Conservation (phyloP, 208 protist species). For the Leptomonas seymouri region DNA sequence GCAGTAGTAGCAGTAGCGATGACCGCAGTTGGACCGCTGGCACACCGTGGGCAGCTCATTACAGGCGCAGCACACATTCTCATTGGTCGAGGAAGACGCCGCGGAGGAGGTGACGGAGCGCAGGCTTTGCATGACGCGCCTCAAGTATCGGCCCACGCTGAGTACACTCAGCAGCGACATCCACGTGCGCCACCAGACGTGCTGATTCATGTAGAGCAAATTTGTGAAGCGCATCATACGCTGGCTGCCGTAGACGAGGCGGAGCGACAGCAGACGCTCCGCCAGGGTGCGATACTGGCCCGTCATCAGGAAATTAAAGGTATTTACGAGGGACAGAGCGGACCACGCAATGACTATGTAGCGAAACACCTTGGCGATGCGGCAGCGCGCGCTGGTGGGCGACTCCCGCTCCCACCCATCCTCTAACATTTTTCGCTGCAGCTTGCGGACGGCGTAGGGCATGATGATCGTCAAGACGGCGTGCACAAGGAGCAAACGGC, state of each 20-base stretch:
- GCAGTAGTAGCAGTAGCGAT: constrained; percentile 94
- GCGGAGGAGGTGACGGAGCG: constrained; percentile 38
- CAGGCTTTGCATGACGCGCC: constrained; percentile 50
- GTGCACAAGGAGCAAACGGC: constrained; percentile 70
- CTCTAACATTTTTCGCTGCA: constrained; percentile 73
- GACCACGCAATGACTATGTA: constrained; percentile 55
- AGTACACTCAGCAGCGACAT: constrained; percentile 76
- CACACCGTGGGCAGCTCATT: constrained; percentile 56
- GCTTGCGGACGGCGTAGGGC: constrained; percentile 79
- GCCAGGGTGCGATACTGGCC: constrained; percentile 85
- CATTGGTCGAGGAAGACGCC: constrained; percentile 24
- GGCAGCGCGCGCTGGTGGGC: constrained; percentile 28
- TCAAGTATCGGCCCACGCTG: constrained; percentile 70
- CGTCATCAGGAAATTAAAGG: constrained; percentile 84
- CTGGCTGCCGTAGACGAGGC: constrained; percentile 87
- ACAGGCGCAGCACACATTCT: constrained; percentile 83
- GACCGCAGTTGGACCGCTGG: constrained; percentile 88
- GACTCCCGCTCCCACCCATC: constrained; percentile 75
- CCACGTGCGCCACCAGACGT: constrained; percentile 83
- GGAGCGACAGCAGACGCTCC: constrained; percentile 82
- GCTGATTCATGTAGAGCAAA: constrained; percentile 89
- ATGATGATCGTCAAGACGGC: constrained; percentile 67
- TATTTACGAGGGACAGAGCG: constrained; percentile 76
- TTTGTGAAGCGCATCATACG: constrained; percentile 81
- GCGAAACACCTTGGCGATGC: constrained; percentile 50